phyloP scores from a whole-genome alignment of 495 filamentous ascomycete species.

The Astrothelium macrocarpum region DNA sequence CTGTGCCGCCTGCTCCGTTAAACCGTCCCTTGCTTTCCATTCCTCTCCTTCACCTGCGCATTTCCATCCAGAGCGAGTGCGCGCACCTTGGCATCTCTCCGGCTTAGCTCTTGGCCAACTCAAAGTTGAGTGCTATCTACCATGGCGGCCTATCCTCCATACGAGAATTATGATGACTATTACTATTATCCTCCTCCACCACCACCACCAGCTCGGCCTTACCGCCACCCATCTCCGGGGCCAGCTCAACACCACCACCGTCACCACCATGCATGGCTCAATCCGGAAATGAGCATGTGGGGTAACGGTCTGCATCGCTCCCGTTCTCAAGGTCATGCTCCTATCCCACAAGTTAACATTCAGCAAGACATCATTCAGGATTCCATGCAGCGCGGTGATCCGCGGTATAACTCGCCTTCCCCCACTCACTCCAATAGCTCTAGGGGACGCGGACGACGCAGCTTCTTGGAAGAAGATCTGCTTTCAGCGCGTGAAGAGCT shows the following conservation, averaged over 20 bases:
- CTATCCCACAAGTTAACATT: conserved; percentile 29
- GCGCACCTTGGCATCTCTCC: background rate
- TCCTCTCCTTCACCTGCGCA: background rate
- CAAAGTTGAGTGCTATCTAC: background rate
- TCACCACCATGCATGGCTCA: background rate
- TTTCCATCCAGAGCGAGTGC: too few relatives aligned
- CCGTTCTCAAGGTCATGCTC: conserved; percentile 28
- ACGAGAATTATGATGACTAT: background rate
- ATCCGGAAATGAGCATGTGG: conserved; percentile 12
- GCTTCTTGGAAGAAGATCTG: conserved; percentile 21
- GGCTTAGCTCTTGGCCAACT: background rate
- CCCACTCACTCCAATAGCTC: conserved; percentile 5
- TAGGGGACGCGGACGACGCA: conserved; percentile 15
- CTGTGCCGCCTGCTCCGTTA: background rate
- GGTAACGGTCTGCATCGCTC: conserved; percentile 26
- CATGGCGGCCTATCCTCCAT: background rate
- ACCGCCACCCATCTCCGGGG: background rate
- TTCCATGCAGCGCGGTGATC: conserved; percentile 7
- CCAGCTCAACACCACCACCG: background rate
- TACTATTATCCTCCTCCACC: background rate
- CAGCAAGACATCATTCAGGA: conserved; percentile 26
- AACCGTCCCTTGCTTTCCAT: background rate
- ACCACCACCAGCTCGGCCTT: too few relatives aligned
- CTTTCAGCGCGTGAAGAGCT: conserved; percentile 24
- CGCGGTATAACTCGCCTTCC: background rate